These are phyloP conservation scores for Tricholoma matsutake DNA, from an alignment of 768 basidiomycete genomes.

Conservation along the genomic window DNA sequence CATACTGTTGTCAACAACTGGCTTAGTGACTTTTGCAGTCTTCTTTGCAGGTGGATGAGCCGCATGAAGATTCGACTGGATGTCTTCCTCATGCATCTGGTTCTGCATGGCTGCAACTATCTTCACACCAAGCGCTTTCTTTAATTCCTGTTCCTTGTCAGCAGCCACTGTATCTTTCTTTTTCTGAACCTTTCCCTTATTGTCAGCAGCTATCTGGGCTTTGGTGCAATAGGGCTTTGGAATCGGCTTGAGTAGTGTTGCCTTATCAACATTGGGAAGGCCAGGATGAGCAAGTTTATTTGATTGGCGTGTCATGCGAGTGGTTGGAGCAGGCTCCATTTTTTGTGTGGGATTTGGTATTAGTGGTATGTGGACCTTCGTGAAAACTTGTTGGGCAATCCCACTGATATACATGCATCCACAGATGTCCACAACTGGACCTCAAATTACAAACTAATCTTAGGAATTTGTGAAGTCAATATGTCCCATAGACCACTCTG, in stretches of 20 bases:
- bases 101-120: neutral
- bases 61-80: neutral
- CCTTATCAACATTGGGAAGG: neutral
- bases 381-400: neutral
- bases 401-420: neutral
- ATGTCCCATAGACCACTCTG: neutral
- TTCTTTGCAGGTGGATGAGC: neutral
- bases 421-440: neutral
- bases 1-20: neutral
- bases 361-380: neutral
- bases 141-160: neutral
- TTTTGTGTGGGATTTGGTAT: neutral
- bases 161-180: neutral
- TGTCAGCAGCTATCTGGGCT: constrained; percentile 3
- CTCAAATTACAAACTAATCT: neutral
- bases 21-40: neutral
- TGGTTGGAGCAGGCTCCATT: neutral
- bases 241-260: neutral
- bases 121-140: neutral
- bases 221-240: neutral
- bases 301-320: constrained; percentile 1
- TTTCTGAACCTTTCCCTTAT: neutral
- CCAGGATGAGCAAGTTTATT: constrained; percentile 6
- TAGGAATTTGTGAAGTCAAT: neutral
- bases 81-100: neutral